phyloP scores from a whole-genome alignment of 2,329 filamentous ascomycete genomes.

The Sarocladiaceae sp. region DNA sequence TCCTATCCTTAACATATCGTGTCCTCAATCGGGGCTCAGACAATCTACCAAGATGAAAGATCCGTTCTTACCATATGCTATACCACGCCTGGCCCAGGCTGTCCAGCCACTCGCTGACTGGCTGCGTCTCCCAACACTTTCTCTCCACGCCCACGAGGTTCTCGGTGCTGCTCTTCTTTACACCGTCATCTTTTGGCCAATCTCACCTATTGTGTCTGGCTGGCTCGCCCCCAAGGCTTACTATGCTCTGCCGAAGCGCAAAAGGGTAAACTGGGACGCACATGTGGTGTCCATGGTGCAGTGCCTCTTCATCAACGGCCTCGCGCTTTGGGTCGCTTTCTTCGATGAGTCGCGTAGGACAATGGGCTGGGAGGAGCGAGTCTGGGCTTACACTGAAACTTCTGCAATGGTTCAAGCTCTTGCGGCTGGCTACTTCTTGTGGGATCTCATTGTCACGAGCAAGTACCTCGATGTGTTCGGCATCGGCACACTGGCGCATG shows the following conservation, averaged over 20 bases:
- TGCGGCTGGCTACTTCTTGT: conserved; percentile 76
- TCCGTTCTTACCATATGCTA: conserved; percentile 59
- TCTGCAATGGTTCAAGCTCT: conserved; percentile 69
- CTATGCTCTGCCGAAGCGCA: conserved; percentile 54
- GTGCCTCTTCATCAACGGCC: conserved; percentile 61
- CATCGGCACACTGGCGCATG: conserved; percentile 70
- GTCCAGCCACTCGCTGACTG: conserved; percentile 59
- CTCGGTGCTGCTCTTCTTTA: conserved; percentile 61
- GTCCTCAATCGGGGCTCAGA: neutral
- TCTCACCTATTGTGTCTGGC: conserved; percentile 62
- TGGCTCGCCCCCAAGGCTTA: conserved; percentile 59
- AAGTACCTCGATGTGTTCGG: conserved; percentile 67
- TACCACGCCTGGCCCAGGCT: conserved; percentile 49
- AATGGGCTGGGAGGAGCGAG: conserved; percentile 61
- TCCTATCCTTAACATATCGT: too few species aligned
- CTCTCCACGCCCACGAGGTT: conserved; percentile 73
- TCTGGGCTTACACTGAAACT: conserved; percentile 73
- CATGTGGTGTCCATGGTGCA: conserved; percentile 82
- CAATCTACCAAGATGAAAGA: conserved; percentile 56
- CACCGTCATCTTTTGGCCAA: conserved; percentile 56
- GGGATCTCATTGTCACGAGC: conserved; percentile 68
- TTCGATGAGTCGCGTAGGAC: conserved; percentile 59
- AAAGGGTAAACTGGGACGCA: conserved; percentile 72
- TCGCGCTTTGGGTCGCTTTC: conserved; percentile 70
- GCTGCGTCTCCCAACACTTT: conserved; percentile 58